These are phyloP conservation scores for Asparagopsis taxiformis DNA, from an alignment of 31 red algal species.

Conservation along the genomic window DNA sequence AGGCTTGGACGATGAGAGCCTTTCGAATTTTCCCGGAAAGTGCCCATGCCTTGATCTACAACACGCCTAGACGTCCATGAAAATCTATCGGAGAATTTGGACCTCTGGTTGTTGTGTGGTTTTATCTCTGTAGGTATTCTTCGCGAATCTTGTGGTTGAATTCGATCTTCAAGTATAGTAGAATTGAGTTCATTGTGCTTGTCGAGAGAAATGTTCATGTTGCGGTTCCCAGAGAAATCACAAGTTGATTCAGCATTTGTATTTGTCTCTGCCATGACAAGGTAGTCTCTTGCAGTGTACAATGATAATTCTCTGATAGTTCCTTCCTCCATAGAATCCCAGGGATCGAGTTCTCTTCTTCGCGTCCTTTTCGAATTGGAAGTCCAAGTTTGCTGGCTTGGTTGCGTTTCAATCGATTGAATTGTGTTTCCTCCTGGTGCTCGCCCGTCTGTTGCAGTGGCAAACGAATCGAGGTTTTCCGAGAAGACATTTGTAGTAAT, in stretches of 20 bases:
- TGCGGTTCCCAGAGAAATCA: not conserved
- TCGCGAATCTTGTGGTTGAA: not conserved
- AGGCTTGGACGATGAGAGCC: conserved; percentile 32
- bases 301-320: not conserved
- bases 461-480: conserved; percentile 34
- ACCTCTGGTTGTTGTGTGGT: not conserved
- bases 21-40: conserved; percentile 59
- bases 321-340: not conserved
- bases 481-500: conserved; percentile 66
- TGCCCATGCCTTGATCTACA: conserved; percentile 58
- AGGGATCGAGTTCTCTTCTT: not conserved
- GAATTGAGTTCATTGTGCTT: not conserved
- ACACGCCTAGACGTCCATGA: not conserved
- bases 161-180: not conserved
- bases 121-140: not conserved
- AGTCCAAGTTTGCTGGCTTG: not conserved
- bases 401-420: not conserved
- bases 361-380: not conserved
- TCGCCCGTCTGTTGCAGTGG: not conserved
- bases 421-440: not conserved
- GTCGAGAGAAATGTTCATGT: not conserved
- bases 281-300: conserved; percentile 38
- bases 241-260: not conserved
- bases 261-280: conserved; percentile 3
- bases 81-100: not conserved